phyloP scores from a whole-genome alignment of 352 stramenopile genomes.

The Pythium guiyangense region DNA sequence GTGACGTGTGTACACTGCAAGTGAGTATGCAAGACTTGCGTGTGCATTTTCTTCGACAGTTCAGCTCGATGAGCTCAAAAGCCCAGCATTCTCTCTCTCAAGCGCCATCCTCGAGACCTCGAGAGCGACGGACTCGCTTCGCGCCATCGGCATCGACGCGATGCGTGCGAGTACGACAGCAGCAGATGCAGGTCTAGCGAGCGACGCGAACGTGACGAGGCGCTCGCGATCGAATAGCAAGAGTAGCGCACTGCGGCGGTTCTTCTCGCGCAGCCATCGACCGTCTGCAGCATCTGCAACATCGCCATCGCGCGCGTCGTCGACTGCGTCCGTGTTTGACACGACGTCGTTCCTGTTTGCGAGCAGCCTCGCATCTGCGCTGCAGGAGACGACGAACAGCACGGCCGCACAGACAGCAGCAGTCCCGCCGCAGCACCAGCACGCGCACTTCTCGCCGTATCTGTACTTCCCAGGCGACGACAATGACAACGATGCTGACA shows the following conservation, averaged over 20 bases:
- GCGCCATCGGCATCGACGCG: no score
- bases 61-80: no score
- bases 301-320: background rate
- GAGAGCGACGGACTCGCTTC: no score
- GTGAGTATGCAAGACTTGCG: no score
- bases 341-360: constrained; percentile 13
- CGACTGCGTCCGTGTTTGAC: background rate
- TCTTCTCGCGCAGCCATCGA: constrained; percentile 13
- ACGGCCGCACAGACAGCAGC: background rate
- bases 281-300: background rate
- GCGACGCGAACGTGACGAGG: background rate
- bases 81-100: no score
- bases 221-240: background rate
- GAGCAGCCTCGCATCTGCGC: constrained; percentile 9
- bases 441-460: constrained; percentile 11
- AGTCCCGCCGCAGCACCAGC: background rate
- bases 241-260: constrained; percentile 5
- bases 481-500: background rate
- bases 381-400: background rate
- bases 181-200: no score
- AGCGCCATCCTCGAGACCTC: no score
- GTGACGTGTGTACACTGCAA: no score
- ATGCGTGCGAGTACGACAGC: no score
- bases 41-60: no score
- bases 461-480: constrained; percentile 12